Conservation (phyloP, 192 early-diverging fungal species). For the Jimgerdemannia lactiflua region DNA sequence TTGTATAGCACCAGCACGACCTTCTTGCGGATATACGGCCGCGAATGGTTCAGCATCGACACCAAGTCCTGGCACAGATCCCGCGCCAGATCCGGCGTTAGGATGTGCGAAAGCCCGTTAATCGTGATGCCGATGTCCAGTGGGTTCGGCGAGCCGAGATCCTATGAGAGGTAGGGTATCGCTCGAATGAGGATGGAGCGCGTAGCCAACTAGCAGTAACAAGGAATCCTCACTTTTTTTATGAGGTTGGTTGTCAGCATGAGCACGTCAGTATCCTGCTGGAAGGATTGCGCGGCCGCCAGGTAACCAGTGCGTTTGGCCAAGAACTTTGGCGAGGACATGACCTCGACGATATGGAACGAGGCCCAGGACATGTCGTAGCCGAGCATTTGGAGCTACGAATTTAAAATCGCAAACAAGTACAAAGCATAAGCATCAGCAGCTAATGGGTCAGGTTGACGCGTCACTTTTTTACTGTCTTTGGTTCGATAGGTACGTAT, state of each 20-base stretch:
- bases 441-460: not conserved
- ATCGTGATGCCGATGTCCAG: constrained; percentile 89
- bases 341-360: constrained; percentile 96
- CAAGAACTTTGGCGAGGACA: constrained; percentile 83
- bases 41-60: constrained; percentile 88
- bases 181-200: not conserved
- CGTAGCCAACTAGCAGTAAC: not conserved
- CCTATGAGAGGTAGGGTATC: constrained; percentile 42
- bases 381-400: constrained; percentile 92
- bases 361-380: constrained; percentile 98
- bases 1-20: constrained; percentile 87
- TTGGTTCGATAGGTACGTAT: constrained; percentile 47
- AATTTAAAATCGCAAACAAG: constrained; percentile 1
- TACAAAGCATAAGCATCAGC: constrained; percentile 12
- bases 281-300: constrained; percentile 87
- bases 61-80: constrained; percentile 85
- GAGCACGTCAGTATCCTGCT: constrained; percentile 90
- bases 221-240: constrained; percentile 68
- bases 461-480: not conserved
- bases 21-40: constrained; percentile 90
- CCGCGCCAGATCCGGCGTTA: constrained; percentile 86
- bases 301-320: constrained; percentile 93
- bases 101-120: constrained; percentile 89
- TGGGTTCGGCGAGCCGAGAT: constrained; percentile 79
- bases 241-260: constrained; percentile 97